phyloP scores from a whole-genome alignment of 1,139 yeast species.

The Arxiozyma bovina region DNA sequence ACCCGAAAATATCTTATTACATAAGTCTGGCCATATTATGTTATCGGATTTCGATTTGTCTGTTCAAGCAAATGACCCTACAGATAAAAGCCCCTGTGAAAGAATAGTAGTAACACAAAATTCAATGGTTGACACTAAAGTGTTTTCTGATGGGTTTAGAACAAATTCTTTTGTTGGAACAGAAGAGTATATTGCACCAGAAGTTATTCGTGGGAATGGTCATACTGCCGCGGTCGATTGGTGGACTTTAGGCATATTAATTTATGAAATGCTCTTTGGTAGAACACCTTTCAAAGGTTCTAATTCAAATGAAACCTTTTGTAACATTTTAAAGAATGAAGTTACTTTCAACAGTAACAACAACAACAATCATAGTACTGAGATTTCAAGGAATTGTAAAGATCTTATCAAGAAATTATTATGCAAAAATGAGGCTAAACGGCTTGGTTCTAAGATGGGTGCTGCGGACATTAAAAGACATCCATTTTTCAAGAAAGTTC shows the following conservation, averaged over 20 bases:
- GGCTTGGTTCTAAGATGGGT: slow-evolving; percentile 86
- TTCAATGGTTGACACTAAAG: slow-evolving; percentile 65
- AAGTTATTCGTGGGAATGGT: slow-evolving; percentile 92
- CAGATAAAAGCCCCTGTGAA: slow-evolving; percentile 37
- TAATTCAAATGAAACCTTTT: slow-evolving; percentile 80
- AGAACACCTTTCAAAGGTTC: slow-evolving; percentile 93
- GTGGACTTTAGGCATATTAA: slow-evolving; percentile 95
- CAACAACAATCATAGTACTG: slow-evolving; percentile 14
- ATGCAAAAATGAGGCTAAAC: slow-evolving; percentile 77
- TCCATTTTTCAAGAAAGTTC: slow-evolving; percentile 78
- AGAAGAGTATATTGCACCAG: slow-evolving; percentile 97
- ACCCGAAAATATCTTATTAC: slow-evolving; percentile 88
- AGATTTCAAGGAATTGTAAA: slow-evolving; percentile 66
- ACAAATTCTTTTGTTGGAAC: slow-evolving; percentile 98
- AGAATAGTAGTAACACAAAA: slow-evolving; percentile 3
- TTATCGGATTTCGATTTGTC: slow-evolving; percentile 92
- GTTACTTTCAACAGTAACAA: slow-evolving; percentile 53
- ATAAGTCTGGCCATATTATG: slow-evolving; percentile 97
- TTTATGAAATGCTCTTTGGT: slow-evolving; percentile 90
- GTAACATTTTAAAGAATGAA: slow-evolving; percentile 76
- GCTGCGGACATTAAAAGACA: slow-evolving; percentile 91
- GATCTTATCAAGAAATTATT: slow-evolving; percentile 68
- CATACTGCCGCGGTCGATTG: slow-evolving; percentile 99
- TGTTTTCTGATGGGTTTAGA: slow-evolving; percentile 91
- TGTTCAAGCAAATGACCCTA: slow-evolving; percentile 70